Evolutionary conservation across 768 basidiomycete genomes (phyloP).

Genomic region (Amanita phalloides): DNA sequence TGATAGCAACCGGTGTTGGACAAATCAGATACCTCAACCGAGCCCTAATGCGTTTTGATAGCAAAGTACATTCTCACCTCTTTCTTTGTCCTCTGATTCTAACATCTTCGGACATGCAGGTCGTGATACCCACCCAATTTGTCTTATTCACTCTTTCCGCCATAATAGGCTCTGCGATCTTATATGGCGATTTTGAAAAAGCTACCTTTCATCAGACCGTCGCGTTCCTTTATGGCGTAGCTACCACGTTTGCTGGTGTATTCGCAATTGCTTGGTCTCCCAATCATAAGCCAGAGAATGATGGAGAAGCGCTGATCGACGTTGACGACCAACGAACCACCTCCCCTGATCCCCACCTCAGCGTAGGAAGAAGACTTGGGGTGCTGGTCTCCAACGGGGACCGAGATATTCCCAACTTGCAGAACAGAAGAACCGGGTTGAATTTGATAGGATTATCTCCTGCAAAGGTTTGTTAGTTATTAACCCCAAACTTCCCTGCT

Average conservation of each 20-base stretch:
- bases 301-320: slow-evolving; percentile 12
- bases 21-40: slow-evolving; percentile 80
- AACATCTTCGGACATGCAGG: slow-evolving; percentile 25
- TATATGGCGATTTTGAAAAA: slow-evolving; percentile 88
- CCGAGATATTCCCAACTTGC: slow-evolving; percentile 32
- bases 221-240: slow-evolving; percentile 80
- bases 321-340: neutral
- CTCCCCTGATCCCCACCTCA: neutral
- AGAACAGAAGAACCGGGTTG: slow-evolving; percentile 43
- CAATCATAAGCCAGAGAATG: slow-evolving; percentile 13
- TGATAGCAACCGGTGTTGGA: slow-evolving; percentile 64
- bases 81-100: neutral
- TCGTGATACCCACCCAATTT: slow-evolving; percentile 92
- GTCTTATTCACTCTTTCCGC: slow-evolving; percentile 91
- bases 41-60: slow-evolving; percentile 88
- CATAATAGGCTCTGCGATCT: slow-evolving; percentile 84
- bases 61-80: slow-evolving; percentile 44
- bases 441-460: slow-evolving; percentile 65
- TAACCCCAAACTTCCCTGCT: neutral
- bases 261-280: slow-evolving; percentile 75
- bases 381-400: slow-evolving; percentile 28
- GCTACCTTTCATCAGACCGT: slow-evolving; percentile 74
- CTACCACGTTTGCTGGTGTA: slow-evolving; percentile 83
- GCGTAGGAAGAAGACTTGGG: slow-evolving; percentile 21
- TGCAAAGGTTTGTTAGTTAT: slow-evolving; percentile 42